These are phyloP conservation scores for Porphyrellus sp. DNA, from an alignment of 1,284 basidiomycete genomes.

Conservation along the genomic window DNA sequence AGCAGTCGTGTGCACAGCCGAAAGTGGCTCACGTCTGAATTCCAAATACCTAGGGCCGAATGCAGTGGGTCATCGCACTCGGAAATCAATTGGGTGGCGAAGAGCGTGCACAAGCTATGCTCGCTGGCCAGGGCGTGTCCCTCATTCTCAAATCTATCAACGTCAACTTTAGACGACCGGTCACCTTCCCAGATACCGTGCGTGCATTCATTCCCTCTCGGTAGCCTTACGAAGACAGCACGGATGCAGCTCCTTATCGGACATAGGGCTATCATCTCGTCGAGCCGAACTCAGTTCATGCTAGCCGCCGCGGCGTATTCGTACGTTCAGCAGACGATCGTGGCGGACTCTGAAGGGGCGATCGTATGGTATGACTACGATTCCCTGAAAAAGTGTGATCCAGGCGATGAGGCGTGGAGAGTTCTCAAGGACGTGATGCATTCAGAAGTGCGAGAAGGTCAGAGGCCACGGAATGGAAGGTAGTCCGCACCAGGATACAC, in stretches of 20 bases:
- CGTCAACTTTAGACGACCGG: constrained; percentile 62
- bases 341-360: constrained; percentile 59
- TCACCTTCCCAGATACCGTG: constrained; percentile 70
- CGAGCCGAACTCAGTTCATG: constrained; percentile 44
- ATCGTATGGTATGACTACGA: constrained; percentile 79
- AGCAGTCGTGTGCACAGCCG: too few species aligned
- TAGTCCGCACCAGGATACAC: not conserved
- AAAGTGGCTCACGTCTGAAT: constrained; percentile 1
- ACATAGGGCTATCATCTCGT: constrained; percentile 41
- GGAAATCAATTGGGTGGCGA: constrained; percentile 59
- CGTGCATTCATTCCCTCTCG: constrained; percentile 20
- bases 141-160: constrained; percentile 70
- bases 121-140: constrained; percentile 59
- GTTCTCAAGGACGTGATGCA: constrained; percentile 24
- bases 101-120: constrained; percentile 49
- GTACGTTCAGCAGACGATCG: constrained; percentile 55
- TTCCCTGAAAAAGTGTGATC: constrained; percentile 57
- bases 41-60: constrained; percentile 46
- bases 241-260: constrained; percentile 55
- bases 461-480: not conserved
- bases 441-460: constrained; percentile 20
- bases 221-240: not conserved
- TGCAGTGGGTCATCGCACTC: constrained; percentile 58
- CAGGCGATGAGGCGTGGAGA: constrained; percentile 44
- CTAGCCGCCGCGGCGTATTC: constrained; percentile 59